Base-by-base conservation (phyloP, 805 yeast species). In the Zygotorulaspora florentina region DNA sequence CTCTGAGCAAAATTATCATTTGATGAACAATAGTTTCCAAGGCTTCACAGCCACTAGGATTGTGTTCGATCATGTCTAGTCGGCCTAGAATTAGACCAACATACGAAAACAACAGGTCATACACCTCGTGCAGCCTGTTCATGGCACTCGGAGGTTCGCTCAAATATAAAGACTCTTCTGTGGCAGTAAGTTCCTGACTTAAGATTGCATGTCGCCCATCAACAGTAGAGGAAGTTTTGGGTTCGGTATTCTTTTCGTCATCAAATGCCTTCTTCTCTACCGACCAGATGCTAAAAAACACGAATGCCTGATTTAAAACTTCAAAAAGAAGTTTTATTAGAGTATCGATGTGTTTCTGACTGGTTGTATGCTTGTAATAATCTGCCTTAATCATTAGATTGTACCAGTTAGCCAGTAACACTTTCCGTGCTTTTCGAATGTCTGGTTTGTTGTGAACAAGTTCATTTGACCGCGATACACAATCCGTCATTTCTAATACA, bases 381-480 rank as follows among this genome's bases (percentile, higher is more conserved):
- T 83, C 85, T 1, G 91, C 90, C 57, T 83, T 84, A 31, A 80
- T 74, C 81, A 85, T 82, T 34, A 86, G 68, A 42, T 80, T 81
- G 52, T 85, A 85, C 95, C 95, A 86, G 59, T 84, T 90, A 2
- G 90, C 83, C 27, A 86, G 71, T 45, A 86, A 65, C 31, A 80
- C 73, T 62, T 86, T 86, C 53, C 95, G 73, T 43, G 80, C 71
- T 51, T 75, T 79, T 45, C 87, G 70, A 12, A 86, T 77, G 3
- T 75, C 61, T 1, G 87, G 82, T 41, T 77, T 74, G 50, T 75
- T 73, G 50, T 80, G 78, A 4, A 86, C 90, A 38, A 84, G 72
- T 26, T 80, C 81, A 52, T 83, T 82, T 1, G 88, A 78, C 53
- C 93, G 70, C 1, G 93, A 85, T 15, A 86, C 75, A 66, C 91